Evolutionary conservation across 495 filamentous ascomycete genomes (phyloP).

Genomic region (Penicillium bialowiezense): DNA sequence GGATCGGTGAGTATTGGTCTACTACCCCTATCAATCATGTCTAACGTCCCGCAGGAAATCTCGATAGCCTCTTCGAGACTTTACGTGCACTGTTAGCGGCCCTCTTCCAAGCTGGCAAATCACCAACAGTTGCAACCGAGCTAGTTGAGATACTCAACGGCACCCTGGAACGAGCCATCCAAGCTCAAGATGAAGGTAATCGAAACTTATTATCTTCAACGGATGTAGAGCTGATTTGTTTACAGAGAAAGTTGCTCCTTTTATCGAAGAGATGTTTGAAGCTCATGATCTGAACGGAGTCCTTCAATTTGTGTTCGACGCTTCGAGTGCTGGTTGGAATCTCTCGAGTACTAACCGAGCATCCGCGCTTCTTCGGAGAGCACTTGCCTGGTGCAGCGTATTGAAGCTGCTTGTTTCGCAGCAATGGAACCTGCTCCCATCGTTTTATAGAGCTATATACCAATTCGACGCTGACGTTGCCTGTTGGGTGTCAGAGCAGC

Average conservation of each 20-base stretch:
- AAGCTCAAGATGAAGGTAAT: constrained; percentile 30
- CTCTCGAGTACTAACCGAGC: constrained; percentile 34
- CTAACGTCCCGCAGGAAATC: constrained; percentile 17
- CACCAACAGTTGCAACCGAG: constrained; percentile 38
- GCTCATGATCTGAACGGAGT: constrained; percentile 28
- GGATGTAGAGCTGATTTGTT: neutral
- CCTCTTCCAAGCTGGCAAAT: constrained; percentile 29
- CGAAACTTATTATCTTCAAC: neutral
- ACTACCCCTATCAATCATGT: neutral
- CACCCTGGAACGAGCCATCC: constrained; percentile 30
- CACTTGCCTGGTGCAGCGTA: constrained; percentile 33
- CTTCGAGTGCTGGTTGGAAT: constrained; percentile 29
- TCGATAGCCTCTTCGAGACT: constrained; percentile 24
- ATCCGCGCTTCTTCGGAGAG: constrained; percentile 39
- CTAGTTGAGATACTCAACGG: constrained; percentile 45
- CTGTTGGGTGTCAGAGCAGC: constrained; percentile 37
- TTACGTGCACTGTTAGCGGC: constrained; percentile 26
- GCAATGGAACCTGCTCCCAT: constrained; percentile 16
- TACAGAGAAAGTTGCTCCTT: constrained; percentile 19
- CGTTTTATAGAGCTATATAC: constrained; percentile 27
- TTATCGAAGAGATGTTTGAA: constrained; percentile 26
- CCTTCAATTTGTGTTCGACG: constrained; percentile 28
- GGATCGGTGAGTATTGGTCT: constrained; percentile 20
- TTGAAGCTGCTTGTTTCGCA: constrained; percentile 24
- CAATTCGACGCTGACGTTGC: constrained; percentile 36